Evolutionary conservation across 1,139 yeast genomes (phyloP).

Genomic region (Pichia cactophila): DNA sequence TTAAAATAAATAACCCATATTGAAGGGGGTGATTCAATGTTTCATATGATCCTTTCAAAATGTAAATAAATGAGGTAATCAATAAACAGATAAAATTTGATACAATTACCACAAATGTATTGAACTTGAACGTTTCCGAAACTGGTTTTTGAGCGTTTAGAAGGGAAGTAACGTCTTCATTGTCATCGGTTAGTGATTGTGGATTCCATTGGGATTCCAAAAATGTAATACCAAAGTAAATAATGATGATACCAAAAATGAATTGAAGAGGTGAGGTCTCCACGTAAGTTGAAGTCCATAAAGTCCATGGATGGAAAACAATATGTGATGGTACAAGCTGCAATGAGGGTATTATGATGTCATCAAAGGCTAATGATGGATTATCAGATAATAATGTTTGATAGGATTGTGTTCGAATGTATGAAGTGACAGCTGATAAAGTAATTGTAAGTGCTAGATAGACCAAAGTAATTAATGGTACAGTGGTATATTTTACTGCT

Average conservation of each 20-base stretch:
- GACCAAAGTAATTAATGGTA: slow-evolving; percentile 11
- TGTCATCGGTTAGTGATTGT: slow-evolving; percentile 11
- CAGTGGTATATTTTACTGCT: neutral
- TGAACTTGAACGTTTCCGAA: slow-evolving; percentile 40
- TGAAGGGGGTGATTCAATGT: slow-evolving; percentile 25
- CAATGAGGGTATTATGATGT: slow-evolving; percentile 37
- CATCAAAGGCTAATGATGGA: slow-evolving; percentile 19
- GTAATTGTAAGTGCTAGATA: slow-evolving; percentile 15
- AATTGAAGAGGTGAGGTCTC: slow-evolving; percentile 53
- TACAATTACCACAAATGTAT: slow-evolving; percentile 47
- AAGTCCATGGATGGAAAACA: slow-evolving; percentile 64
- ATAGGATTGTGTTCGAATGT: slow-evolving; percentile 21
- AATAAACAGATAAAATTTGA: slow-evolving; percentile 50
- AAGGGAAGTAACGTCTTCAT: slow-evolving; percentile 37
- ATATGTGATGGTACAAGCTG: slow-evolving; percentile 66
- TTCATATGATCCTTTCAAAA: slow-evolving; percentile 31
- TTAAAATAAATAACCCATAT: slow-evolving; percentile 64
- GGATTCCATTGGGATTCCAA: slow-evolving; percentile 44
- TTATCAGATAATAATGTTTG: slow-evolving; percentile 11
- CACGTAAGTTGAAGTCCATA: slow-evolving; percentile 64
- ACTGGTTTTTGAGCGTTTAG: slow-evolving; percentile 15
- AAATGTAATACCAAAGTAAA: slow-evolving; percentile 46
- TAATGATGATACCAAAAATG: slow-evolving; percentile 39
- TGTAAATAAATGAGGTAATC: slow-evolving; percentile 28
- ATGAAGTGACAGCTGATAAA: slow-evolving; percentile 21